Conservation (phyloP, 2,329 filamentous ascomycete species). For the Endocalyx cinctus region DNA sequence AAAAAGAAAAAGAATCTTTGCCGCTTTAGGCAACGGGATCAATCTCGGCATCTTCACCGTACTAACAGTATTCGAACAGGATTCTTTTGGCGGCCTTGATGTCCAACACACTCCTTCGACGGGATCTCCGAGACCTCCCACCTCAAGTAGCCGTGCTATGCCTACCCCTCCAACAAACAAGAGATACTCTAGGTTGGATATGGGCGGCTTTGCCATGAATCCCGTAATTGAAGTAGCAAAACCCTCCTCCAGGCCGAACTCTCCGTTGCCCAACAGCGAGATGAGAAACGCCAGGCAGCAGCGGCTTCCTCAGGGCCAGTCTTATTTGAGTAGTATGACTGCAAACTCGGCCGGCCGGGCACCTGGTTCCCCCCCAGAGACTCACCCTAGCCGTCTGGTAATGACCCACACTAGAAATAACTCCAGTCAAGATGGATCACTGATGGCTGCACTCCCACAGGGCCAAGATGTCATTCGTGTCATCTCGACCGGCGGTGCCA, state of each 20-base stretch:
- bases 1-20: too few species aligned
- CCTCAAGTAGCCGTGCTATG: conserved; percentile 44
- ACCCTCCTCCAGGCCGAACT: conserved; percentile 63
- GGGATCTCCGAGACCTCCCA: conserved; percentile 59
- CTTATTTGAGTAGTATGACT: conserved; percentile 41
- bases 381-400: conserved; percentile 58
- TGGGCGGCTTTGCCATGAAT: conserved; percentile 31
- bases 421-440: conserved; percentile 78
- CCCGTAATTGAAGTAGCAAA: conserved; percentile 44
- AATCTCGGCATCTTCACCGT: too few species aligned
- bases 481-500: conserved; percentile 86
- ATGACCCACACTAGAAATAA: conserved; percentile 71
- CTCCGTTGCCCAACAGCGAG: conserved; percentile 59
- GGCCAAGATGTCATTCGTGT: conserved; percentile 89
- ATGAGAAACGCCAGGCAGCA: conserved; percentile 45
- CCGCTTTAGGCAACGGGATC: too few species aligned
- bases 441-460: conserved; percentile 79
- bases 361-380: conserved; percentile 60
- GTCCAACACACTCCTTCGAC: conserved; percentile 57
- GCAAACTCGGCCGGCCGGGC: conserved; percentile 48
- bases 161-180: conserved; percentile 48
- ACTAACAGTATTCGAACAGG: too few species aligned
- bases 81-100: conserved; percentile 80
- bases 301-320: conserved; percentile 52
- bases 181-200: conserved; percentile 59